Conservation (phyloP, 2,329 filamentous ascomycete species). For the Fusarium ramigenum region DNA sequence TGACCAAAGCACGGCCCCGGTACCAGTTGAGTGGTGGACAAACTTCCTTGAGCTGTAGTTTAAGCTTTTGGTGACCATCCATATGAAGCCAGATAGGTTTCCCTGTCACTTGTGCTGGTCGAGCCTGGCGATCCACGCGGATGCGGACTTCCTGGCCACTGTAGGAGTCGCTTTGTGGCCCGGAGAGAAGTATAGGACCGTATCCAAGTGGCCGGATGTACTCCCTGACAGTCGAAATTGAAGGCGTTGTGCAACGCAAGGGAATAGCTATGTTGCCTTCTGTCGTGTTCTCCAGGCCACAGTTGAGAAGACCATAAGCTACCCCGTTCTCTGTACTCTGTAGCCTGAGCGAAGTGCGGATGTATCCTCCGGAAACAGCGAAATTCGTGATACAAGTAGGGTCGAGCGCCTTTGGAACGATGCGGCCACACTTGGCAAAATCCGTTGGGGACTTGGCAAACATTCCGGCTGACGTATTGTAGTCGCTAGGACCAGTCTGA, state of each 20-base stretch:
- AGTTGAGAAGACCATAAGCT: background rate
- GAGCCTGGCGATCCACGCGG: background rate
- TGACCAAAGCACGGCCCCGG: background rate
- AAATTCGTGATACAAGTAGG: background rate
- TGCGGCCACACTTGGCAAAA: background rate
- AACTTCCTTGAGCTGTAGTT: background rate
- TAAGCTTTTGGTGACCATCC: background rate
- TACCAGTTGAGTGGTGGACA: background rate
- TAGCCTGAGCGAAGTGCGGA: background rate
- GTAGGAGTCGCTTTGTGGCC: accelerated
- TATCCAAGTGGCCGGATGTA: background rate
- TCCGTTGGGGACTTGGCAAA: background rate
- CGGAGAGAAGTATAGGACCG: background rate
- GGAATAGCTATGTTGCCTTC: background rate
- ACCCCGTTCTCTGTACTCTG: too few relatives aligned
- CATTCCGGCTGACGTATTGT: background rate
- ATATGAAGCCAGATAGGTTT: background rate
- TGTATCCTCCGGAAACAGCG: background rate
- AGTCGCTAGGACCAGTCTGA: accelerated
- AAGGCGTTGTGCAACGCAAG: background rate
- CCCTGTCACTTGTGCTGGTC: accelerated
- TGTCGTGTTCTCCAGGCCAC: background rate
- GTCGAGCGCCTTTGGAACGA: background rate
- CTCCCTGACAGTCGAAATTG: background rate
- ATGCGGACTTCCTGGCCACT: background rate